These are phyloP conservation scores for Annulohypoxylon truncatum DNA, from an alignment of 2,329 filamentous ascomycete genomes.

Conservation along the genomic window DNA sequence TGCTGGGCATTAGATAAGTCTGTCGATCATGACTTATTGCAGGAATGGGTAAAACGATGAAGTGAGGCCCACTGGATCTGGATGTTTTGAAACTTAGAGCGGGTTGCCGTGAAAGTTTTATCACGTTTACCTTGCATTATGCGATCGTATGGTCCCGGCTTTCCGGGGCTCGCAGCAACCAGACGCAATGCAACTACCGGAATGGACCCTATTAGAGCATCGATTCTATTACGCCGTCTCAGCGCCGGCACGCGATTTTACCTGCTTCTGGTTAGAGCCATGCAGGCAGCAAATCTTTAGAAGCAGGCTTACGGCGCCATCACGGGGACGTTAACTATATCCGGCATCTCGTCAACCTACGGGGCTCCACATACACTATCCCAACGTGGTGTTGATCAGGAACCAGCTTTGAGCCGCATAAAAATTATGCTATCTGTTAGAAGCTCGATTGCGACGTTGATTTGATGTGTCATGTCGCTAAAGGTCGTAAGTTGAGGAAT, in stretches of 20 bases:
- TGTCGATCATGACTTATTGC: not conserved
- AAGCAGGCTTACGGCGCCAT: constrained; percentile 10
- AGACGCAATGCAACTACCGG: constrained; percentile 31
- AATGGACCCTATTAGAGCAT: constrained; percentile 5
- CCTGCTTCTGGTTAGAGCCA: constrained; percentile 7
- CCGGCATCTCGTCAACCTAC: constrained; percentile 5
- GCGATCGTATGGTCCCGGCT: constrained; percentile 1
- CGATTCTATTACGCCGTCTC: constrained; percentile 25
- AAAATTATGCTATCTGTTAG: constrained; percentile 18
- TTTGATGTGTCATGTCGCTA: constrained; percentile 20
- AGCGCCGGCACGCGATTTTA: constrained; percentile 4
- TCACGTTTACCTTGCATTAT: constrained; percentile 15
- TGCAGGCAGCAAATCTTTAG: constrained; percentile 17
- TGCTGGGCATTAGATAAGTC: not conserved
- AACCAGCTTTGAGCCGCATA: constrained; percentile 35
- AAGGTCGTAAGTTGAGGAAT: constrained; percentile 1
- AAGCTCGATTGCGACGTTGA: not conserved
- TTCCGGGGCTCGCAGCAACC: constrained; percentile 2
- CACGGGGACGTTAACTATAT: constrained; percentile 29
- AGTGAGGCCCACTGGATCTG: not conserved
- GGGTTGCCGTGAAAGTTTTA: constrained; percentile 21
- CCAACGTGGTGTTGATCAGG: constrained; percentile 26
- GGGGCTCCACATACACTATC: constrained; percentile 1
- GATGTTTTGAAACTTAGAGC: constrained; percentile 10
- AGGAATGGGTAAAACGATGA: not conserved